Percentiles rank a stretch among this genome's conserved stretches.
Evolutionary conservation across 2,329 filamentous ascomycete species (phyloP).

Genomic region (Penicillium frequentans): DNA sequence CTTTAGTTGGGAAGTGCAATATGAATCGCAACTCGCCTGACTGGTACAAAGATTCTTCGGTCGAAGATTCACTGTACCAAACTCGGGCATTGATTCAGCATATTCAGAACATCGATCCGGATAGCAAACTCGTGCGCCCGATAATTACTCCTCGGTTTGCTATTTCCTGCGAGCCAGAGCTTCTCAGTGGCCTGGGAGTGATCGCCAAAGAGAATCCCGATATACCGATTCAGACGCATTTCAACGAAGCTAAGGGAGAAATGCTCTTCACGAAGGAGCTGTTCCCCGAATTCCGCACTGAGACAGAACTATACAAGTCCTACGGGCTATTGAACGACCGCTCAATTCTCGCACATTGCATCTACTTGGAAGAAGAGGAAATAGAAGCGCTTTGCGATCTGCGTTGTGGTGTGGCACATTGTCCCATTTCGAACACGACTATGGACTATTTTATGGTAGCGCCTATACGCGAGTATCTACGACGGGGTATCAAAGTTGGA

Average conservation of each 20-base stretch:
- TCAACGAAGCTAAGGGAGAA: constrained; percentile 65
- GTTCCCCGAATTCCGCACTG: constrained; percentile 57
- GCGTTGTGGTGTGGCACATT: constrained; percentile 63
- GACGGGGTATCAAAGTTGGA: constrained; percentile 62
- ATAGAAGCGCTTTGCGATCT: constrained; percentile 48
- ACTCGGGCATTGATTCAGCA: constrained; percentile 54
- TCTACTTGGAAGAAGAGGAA: constrained; percentile 60
- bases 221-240: constrained; percentile 65
- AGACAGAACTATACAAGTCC: constrained; percentile 60
- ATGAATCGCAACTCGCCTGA: constrained; percentile 48
- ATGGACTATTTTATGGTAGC: constrained; percentile 60
- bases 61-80: constrained; percentile 50
- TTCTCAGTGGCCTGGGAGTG: constrained; percentile 57
- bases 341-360: constrained; percentile 67
- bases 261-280: constrained; percentile 55
- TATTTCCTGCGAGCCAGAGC: constrained; percentile 57
- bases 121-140: constrained; percentile 45
- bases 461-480: constrained; percentile 58
- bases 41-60: constrained; percentile 52
- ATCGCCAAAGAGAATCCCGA: constrained; percentile 51
- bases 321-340: constrained; percentile 56
- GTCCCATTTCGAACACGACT: constrained; percentile 65
- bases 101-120: constrained; percentile 49
- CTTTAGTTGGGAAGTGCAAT: constrained; percentile 38
- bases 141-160: constrained; percentile 63